These are phyloP conservation scores for Annulohypoxylon maeteangense DNA, from an alignment of 495 filamentous ascomycete species.

Conservation along the genomic window DNA sequence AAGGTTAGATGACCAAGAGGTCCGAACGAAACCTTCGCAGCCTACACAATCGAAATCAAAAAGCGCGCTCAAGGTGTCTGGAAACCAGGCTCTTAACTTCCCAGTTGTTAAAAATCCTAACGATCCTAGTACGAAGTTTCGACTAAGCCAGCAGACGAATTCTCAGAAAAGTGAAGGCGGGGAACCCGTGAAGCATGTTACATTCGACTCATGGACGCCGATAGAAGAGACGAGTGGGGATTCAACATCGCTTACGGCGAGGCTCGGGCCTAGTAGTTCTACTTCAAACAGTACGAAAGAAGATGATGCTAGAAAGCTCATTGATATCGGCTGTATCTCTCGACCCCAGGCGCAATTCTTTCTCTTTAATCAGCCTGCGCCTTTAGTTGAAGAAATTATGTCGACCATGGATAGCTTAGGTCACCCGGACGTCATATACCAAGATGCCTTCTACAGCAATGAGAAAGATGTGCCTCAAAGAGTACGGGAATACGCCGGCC, in stretches of 20 bases:
- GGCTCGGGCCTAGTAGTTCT: conserved; percentile 19
- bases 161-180: conserved; percentile 55
- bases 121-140: conserved; percentile 68
- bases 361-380: conserved; percentile 48
- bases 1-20: neutral
- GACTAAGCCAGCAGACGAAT: conserved; percentile 74
- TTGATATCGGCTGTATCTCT: conserved; percentile 39
- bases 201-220: conserved; percentile 45
- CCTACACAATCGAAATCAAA: conserved; percentile 33
- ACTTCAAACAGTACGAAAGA: neutral
- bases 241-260: conserved; percentile 15
- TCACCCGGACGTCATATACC: conserved; percentile 72
- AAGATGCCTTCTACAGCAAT: conserved; percentile 88
- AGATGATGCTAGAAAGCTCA: conserved; percentile 6
- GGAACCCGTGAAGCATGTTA: conserved; percentile 51
- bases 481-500: conserved; percentile 84
- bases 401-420: conserved; percentile 56
- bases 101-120: conserved; percentile 83
- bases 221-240: conserved; percentile 9
- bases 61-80: conserved; percentile 32
- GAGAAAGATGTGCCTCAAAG: conserved; percentile 85
- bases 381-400: conserved; percentile 51
- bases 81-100: conserved; percentile 66
- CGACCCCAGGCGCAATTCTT: conserved; percentile 41
- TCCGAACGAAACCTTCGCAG: conserved; percentile 33